Evolutionary conservation across 345 rosid genomes (phyloP).

Genomic region (Aquilaria yunnanensis): DNA sequence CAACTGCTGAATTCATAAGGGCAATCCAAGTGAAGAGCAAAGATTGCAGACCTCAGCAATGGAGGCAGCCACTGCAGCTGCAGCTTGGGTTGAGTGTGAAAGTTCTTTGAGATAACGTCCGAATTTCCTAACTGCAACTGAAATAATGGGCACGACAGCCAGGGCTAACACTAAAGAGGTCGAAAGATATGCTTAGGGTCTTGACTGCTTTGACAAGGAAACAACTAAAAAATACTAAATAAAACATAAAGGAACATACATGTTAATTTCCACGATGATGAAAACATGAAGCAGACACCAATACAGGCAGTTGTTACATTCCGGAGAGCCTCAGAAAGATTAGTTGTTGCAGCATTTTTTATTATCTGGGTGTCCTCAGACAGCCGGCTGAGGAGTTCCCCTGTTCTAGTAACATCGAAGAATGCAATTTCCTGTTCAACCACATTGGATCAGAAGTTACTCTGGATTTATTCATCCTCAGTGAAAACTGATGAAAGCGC

Average conservation of each 20-base stretch:
- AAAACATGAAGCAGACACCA: conserved; percentile 61
- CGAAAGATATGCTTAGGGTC: conserved; percentile 5
- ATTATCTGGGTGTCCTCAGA: conserved; percentile 67
- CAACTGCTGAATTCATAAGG: no score
- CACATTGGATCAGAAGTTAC: conserved; percentile 4
- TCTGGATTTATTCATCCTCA: neutral
- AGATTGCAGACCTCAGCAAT: conserved; percentile 72
- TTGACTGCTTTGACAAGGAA: conserved; percentile 4
- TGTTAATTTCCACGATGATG: conserved; percentile 65
- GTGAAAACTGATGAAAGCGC: neutral
- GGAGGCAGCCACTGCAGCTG: conserved; percentile 93
- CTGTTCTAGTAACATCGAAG: conserved; percentile 58
- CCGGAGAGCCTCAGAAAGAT: conserved; percentile 60
- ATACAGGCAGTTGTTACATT: conserved; percentile 46
- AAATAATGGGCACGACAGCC: conserved; percentile 75
- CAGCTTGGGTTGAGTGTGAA: conserved; percentile 90
- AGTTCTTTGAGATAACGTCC: conserved; percentile 89
- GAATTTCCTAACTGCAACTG: conserved; percentile 58
- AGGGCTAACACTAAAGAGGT: conserved; percentile 65
- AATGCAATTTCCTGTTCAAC: conserved; percentile 51
- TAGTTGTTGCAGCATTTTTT: conserved; percentile 65
- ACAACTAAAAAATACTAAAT: neutral
- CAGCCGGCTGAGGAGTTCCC: conserved; percentile 61
- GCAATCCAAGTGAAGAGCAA: no score
- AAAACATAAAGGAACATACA: conserved; percentile 22